Evolutionary conservation across 805 yeast genomes (phyloP).

Genomic region (Saturnispora halmiae): DNA sequence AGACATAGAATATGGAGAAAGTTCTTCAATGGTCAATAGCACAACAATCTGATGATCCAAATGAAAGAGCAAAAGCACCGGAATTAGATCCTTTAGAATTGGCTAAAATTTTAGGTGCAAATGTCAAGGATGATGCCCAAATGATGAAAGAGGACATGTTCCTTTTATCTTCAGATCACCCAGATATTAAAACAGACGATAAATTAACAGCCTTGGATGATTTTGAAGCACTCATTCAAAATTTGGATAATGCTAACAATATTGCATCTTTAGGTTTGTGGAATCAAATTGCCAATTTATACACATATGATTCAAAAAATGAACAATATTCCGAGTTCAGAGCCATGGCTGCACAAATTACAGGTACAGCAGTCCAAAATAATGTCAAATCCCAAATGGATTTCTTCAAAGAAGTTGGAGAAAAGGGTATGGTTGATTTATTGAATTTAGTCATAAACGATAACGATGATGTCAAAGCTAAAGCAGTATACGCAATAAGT

Average conservation of each 20-base stretch:
- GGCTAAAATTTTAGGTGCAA: slow-evolving; percentile 65
- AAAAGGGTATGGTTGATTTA: slow-evolving; percentile 37
- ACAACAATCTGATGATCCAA: slow-evolving; percentile 62
- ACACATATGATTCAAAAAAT: slow-evolving; percentile 41
- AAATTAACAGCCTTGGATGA: slow-evolving; percentile 77
- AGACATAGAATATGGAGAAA: slow-evolving; percentile 69
- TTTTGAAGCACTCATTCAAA: slow-evolving; percentile 88
- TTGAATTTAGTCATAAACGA: slow-evolving; percentile 27
- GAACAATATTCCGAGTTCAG: slow-evolving; percentile 32
- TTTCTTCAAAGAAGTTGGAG: slow-evolving; percentile 40
- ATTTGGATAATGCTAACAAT: slow-evolving; percentile 89
- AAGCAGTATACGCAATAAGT: slow-evolving; percentile 72
- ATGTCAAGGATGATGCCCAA: slow-evolving; percentile 71
- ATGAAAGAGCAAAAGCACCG: slow-evolving; percentile 53
- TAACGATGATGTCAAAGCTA: slow-evolving; percentile 35
- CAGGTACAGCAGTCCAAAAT: slow-evolving; percentile 91
- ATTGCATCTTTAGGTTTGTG: slow-evolving; percentile 77
- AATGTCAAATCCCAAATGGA: slow-evolving; percentile 68
- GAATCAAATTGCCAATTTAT: slow-evolving; percentile 36
- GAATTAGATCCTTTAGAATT: slow-evolving; percentile 72
- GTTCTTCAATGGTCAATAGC: slow-evolving; percentile 87
- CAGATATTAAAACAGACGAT: slow-evolving; percentile 51
- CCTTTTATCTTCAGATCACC: slow-evolving; percentile 39
- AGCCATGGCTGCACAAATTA: slow-evolving; percentile 38
- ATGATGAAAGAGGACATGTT: slow-evolving; percentile 72